Evolutionary conservation across 208 protist species (phyloP).

Genomic region (Phytomonas francai): DNA sequence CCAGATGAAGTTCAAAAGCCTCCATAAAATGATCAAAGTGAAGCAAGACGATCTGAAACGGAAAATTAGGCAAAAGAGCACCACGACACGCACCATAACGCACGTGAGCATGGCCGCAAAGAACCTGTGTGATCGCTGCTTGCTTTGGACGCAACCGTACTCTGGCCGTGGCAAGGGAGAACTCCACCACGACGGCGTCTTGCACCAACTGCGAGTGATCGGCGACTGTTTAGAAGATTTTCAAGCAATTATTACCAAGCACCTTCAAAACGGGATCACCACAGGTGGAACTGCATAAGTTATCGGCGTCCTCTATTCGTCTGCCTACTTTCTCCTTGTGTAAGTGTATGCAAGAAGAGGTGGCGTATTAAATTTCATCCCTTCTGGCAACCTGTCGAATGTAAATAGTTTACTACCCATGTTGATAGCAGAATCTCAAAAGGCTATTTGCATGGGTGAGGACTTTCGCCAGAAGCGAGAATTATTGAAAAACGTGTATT

Average conservation of each 20-base stretch:
- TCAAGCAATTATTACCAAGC: constrained; percentile 64
- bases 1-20: constrained; percentile 70
- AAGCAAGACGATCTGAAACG: constrained; percentile 86
- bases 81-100: constrained; percentile 82
- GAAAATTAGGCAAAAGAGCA: constrained; percentile 82
- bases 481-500: neutral
- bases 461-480: neutral
- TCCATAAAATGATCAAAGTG: constrained; percentile 85
- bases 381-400: neutral
- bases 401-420: neutral
- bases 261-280: constrained; percentile 32
- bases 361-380: neutral
- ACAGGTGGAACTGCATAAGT: constrained; percentile 1
- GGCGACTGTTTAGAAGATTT: constrained; percentile 89
- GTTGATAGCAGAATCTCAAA: neutral
- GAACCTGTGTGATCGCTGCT: constrained; percentile 87
- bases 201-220: constrained; percentile 85
- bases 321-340: neutral
- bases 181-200: constrained; percentile 46
- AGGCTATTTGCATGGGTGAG: neutral
- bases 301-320: neutral
- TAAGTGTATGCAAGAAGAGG: neutral
- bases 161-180: constrained; percentile 72
- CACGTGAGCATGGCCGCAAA: constrained; percentile 88
- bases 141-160: constrained; percentile 65